Conservation (phyloP, 2,329 filamentous ascomycete species). For the Diaporthe citriasiana region DNA sequence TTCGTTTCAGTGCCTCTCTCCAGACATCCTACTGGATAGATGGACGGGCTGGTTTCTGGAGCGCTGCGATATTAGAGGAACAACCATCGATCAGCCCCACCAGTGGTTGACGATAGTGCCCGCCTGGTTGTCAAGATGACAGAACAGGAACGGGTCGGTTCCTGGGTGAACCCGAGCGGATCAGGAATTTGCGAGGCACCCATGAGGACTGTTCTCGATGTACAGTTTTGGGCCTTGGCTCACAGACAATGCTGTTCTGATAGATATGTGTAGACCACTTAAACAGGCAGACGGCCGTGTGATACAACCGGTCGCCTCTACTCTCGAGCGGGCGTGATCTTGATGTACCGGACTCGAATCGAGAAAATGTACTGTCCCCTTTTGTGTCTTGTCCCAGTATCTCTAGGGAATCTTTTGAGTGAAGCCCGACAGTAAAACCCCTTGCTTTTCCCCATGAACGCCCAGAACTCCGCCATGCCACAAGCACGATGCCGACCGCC, state of each 20-base stretch:
- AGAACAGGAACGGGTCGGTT: background rate
- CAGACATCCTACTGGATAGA: background rate
- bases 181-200: background rate
- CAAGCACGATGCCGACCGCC: slow-evolving; percentile 19
- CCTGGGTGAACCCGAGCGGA: background rate
- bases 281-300: background rate
- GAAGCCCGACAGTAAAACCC: slow-evolving; percentile 37
- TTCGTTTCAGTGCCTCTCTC: background rate
- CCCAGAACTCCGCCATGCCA: slow-evolving; percentile 43
- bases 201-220: background rate
- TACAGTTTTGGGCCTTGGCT: slow-evolving; percentile 2
- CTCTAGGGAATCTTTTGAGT: slow-evolving; percentile 31
- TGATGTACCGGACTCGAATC: background rate
- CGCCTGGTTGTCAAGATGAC: background rate
- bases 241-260: background rate
- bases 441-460: slow-evolving; percentile 50
- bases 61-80: background rate
- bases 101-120: background rate
- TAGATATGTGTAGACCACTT: background rate
- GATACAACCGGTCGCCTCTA: background rate
- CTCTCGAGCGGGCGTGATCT: background rate
- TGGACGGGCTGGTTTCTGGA: background rate
- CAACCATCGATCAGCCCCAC: background rate
- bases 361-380: slow-evolving; percentile 15
- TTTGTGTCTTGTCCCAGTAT: slow-evolving; percentile 20